These are phyloP conservation scores for Volvariella surrecta DNA, from an alignment of 1,284 basidiomycete genomes.

Conservation along the genomic window DNA sequence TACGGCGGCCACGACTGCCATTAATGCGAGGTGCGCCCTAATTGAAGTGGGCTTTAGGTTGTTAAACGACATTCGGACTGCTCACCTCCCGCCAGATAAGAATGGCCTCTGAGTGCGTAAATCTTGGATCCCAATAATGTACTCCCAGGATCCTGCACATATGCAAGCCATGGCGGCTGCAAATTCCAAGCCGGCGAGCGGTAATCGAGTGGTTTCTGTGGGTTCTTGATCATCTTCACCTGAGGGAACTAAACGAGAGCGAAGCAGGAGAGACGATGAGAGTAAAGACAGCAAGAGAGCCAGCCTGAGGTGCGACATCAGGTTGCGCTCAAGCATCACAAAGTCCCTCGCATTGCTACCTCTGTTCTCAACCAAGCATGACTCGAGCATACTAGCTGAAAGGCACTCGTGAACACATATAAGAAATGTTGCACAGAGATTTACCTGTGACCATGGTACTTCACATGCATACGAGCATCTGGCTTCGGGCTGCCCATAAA, in stretches of 20 bases:
- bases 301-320: slow-evolving; percentile 58
- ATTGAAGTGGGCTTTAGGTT: slow-evolving; percentile 7
- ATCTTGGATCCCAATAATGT: slow-evolving; percentile 46
- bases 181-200: slow-evolving; percentile 35
- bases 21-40: slow-evolving; percentile 45
- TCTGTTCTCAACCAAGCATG: slow-evolving; percentile 18
- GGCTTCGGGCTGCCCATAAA: too few species aligned
- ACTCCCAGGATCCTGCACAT: slow-evolving; percentile 54
- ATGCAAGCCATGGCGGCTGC: slow-evolving; percentile 46
- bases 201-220: slow-evolving; percentile 18
- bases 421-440: too few species aligned
- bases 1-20: slow-evolving; percentile 36
- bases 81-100: slow-evolving; percentile 49
- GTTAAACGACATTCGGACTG: slow-evolving; percentile 9
- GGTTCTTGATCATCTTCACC: slow-evolving; percentile 13
- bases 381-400: not conserved
- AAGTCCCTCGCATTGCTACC: slow-evolving; percentile 56
- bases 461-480: too few species aligned
- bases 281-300: slow-evolving; percentile 55
- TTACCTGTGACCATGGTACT: too few species aligned
- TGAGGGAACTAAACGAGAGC: slow-evolving; percentile 45
- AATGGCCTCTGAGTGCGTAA: slow-evolving; percentile 51
- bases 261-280: slow-evolving; percentile 54
- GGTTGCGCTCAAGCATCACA: slow-evolving; percentile 68
- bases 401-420: too few species aligned